phyloP scores from a whole-genome alignment of 2,329 filamentous ascomycete genomes.

The Aureobasidium sp. region DNA sequence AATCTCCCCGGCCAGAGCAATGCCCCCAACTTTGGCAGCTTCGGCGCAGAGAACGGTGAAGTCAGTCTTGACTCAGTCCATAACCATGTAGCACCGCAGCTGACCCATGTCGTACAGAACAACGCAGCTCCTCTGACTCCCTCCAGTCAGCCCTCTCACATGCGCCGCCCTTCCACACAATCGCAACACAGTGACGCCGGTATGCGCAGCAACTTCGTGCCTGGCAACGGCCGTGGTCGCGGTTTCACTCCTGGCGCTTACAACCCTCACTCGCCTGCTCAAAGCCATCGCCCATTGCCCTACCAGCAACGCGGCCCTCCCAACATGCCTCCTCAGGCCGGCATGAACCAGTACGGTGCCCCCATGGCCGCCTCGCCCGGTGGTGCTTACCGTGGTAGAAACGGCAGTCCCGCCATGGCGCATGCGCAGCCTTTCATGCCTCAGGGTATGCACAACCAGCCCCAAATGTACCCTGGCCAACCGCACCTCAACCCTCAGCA shows the following conservation, averaged over 20 bases:
- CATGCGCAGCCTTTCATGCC: constrained; percentile 61
- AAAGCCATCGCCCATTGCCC: constrained; percentile 44
- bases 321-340: constrained; percentile 45
- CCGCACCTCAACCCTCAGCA: constrained; percentile 52
- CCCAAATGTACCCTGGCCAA: constrained; percentile 55
- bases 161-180: constrained; percentile 79
- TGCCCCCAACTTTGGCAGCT: constrained; percentile 74
- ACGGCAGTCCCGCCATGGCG: constrained; percentile 46
- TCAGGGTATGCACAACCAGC: constrained; percentile 41
- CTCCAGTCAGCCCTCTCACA: constrained; percentile 63
- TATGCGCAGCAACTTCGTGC: constrained; percentile 32
- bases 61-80: constrained; percentile 55
- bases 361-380: constrained; percentile 30
- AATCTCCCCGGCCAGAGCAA: constrained; percentile 62
- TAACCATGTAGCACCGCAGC: background rate
- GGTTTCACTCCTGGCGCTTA: constrained; percentile 47
- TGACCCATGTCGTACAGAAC: constrained; percentile 13
- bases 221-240: constrained; percentile 42
- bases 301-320: constrained; percentile 45
- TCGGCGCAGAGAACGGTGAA: constrained; percentile 62
- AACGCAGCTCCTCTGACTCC: constrained; percentile 44
- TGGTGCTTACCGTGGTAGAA: constrained; percentile 42
- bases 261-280: constrained; percentile 48
- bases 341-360: constrained; percentile 23
- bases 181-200: constrained; percentile 69